Conservation (phyloP, 257 asterid species). For the Phtheirospermum japonicum region DNA sequence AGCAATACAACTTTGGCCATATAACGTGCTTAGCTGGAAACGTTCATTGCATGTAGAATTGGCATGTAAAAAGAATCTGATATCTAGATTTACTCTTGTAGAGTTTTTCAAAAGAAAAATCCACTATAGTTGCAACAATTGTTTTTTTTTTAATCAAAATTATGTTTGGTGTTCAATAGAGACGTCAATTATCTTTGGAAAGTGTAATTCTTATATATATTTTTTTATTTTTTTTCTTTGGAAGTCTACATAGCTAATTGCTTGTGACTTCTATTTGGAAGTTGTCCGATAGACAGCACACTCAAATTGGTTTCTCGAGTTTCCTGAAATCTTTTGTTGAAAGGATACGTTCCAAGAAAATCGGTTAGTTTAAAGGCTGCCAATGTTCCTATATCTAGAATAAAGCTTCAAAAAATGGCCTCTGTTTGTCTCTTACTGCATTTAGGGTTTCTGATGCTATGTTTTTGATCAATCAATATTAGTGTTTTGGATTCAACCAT, state of each 20-base stretch:
- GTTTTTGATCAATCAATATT: neutral
- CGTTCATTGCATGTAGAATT: too few species aligned
- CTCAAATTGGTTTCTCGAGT: conserved; percentile 13
- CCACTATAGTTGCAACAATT: neutral
- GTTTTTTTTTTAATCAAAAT: too few species aligned
- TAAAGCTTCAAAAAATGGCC: neutral
- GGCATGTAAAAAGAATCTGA: too few species aligned
- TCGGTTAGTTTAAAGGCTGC: neutral
- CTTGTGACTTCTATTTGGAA: too few species aligned
- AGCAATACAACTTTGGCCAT: conserved; percentile 2
- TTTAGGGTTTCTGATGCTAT: neutral
- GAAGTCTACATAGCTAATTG: too few species aligned
- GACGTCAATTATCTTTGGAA: too few species aligned
- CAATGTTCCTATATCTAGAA: neutral
- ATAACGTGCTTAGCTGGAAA: conserved; percentile 8
- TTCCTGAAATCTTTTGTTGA: neutral
- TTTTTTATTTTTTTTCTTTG: too few species aligned
- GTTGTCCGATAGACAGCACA: too few species aligned
- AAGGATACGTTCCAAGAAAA: neutral
- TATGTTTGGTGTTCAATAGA: too few species aligned
- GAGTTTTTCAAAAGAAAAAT: too few species aligned
- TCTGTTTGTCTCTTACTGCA: neutral
- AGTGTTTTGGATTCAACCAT: conserved; percentile 10
- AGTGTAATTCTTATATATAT: too few species aligned
- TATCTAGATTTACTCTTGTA: too few species aligned